Evolutionary conservation across 495 filamentous ascomycete genomes (phyloP).

Genomic region (Penicillium manginii): DNA sequence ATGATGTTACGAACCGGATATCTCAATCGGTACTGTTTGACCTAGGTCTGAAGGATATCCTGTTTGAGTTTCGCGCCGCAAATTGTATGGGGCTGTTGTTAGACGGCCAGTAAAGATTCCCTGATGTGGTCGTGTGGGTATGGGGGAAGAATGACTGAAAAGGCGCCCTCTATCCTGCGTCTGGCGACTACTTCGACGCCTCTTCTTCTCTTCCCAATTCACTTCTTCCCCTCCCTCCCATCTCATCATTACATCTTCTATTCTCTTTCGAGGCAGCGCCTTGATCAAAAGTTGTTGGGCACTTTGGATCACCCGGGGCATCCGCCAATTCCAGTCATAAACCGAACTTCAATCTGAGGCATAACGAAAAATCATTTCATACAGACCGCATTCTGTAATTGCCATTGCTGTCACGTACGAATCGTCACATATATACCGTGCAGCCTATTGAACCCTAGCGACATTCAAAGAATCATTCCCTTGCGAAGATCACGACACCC

Average conservation of each 20-base stretch:
- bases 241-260: background rate
- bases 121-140: background rate
- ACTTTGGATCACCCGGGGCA: background rate
- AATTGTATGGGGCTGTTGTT: background rate
- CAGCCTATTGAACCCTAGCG: background rate
- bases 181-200: background rate
- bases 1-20: slow-evolving; percentile 4
- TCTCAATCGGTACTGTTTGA: background rate
- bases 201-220: background rate
- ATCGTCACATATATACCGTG: slow-evolving; percentile 4
- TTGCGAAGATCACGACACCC: slow-evolving; percentile 8
- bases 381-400: slow-evolving; percentile 17
- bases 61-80: background rate
- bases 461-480: slow-evolving; percentile 5
- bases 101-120: background rate
- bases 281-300: background rate
- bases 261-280: slow-evolving; percentile 3
- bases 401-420: slow-evolving; percentile 3
- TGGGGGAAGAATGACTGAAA: background rate
- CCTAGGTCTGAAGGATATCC: background rate
- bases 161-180: background rate
- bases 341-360: too few relatives aligned
- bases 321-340: too few relatives aligned
- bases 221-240: background rate
- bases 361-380: slow-evolving; percentile 7